Percentiles rank a stretch among this genome's conserved stretches.
phyloP scores from a whole-genome alignment of 257 asterid species.

The Perilla frutescens region DNA sequence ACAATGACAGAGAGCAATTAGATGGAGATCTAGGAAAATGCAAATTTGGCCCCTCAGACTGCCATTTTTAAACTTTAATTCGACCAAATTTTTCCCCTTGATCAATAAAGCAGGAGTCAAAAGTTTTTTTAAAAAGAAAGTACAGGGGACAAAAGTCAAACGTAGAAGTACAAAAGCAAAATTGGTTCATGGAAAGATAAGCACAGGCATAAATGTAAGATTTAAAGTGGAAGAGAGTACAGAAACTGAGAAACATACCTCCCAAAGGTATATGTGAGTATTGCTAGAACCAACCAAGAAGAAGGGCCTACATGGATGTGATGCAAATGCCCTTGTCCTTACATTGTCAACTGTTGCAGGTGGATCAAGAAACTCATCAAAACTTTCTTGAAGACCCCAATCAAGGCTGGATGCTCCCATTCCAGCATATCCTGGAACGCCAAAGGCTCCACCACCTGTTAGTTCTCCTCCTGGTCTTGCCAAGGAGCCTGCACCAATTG shows the following conservation, averaged over 20 bases:
- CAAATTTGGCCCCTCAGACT: neutral
- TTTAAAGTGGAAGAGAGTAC: neutral
- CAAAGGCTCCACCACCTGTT: constrained; percentile 65
- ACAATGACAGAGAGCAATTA: constrained; percentile 18
- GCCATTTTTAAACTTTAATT: neutral
- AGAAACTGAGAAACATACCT: constrained; percentile 54
- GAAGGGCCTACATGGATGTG: constrained; percentile 93
- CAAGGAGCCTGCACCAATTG: constrained; percentile 62
- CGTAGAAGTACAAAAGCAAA: neutral
- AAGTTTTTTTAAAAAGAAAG: neutral
- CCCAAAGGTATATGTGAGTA: constrained; percentile 93
- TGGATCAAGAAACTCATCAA: constrained; percentile 84
- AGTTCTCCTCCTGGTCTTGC: constrained; percentile 59
- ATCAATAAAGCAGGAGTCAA: neutral
- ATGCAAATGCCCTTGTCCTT: constrained; percentile 73
- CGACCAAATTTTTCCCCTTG: constrained; percentile 10
- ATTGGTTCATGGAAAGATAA: neutral
- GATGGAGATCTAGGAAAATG: neutral
- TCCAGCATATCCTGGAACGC: constrained; percentile 71
- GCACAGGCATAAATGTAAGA: neutral
- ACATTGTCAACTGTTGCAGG: constrained; percentile 84
- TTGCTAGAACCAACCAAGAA: constrained; percentile 97
- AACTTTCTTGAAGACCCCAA: constrained; percentile 90
- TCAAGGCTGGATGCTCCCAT: constrained; percentile 69
- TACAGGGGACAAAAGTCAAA: neutral